Base-by-base conservation (phyloP, 1,284 basidiomycete genomes). In the Violaceomyces palustris region DNA sequence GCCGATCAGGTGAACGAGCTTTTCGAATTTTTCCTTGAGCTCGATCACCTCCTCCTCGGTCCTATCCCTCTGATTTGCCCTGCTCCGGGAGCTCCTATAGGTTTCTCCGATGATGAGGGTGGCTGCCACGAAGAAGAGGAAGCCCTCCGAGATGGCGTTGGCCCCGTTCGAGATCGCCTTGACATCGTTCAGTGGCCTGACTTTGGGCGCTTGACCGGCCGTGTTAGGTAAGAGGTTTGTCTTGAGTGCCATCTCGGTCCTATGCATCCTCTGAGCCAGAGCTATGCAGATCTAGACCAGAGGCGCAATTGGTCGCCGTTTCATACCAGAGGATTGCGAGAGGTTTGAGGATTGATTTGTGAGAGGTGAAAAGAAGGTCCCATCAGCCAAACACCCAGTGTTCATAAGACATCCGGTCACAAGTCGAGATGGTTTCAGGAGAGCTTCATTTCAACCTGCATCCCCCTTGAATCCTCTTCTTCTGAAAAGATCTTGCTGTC, bases 121-220 rank as follows among this genome's bases (percentile, higher is more conserved):
- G 15, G 64, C 65, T 10, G 70, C 70, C 1, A 73, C 64, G 10
- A 58, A 49, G 52, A 73, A 73, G 11, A 73, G 48, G 33, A 71
- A 71, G 5, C 56, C 64, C 41, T 71, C 68, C 1, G 64, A 65
- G 35, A 71, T 67, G 17, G 69, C 67, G 30, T 69, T 67, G 5
- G 67, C 67, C 14, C 66, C 65, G 29, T 67, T 69, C 10, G 54
- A 47, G 22, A 64, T 58, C 21, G 61, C 64, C 44, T 69, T 72
- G 37, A 63, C 56, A 45, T 73, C 70, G 45, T 70, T 73, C 39
- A 73, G 50, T 6, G 70, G 70, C 7, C 70, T 55, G 12, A 71
- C 55, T 38, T 71, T 71, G 14, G 39, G 15, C 19, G 39, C 26
- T 19, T 62, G 61, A 22, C 47, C 41, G 8, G 41, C 54, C 9